phyloP scores from a whole-genome alignment of 2,329 filamentous ascomycete species.

The Colletotrichum lini region DNA sequence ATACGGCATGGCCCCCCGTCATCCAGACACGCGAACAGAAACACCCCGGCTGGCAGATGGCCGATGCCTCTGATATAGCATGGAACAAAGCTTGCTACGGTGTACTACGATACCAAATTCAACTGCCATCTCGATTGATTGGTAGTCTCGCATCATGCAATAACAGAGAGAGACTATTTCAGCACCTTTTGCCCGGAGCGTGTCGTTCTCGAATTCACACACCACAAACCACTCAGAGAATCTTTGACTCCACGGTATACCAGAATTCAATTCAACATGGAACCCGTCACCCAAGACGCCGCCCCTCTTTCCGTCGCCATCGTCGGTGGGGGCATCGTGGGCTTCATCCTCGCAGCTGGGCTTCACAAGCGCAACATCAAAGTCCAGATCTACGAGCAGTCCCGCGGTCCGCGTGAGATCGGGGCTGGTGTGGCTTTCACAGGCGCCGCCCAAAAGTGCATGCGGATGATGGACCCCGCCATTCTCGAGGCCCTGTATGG shows the following conservation, averaged over 20 bases:
- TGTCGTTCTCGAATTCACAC: not conserved
- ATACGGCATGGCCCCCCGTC: too few relatives aligned
- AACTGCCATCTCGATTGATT: not conserved
- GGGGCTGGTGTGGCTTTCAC: conserved; percentile 71
- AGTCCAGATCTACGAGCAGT: conserved; percentile 70
- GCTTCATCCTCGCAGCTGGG: conserved; percentile 67
- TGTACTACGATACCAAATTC: not conserved
- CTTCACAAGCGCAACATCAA: conserved; percentile 53
- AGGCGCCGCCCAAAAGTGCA: conserved; percentile 68
- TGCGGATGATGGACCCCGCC: conserved; percentile 65
- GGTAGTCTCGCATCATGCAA: not conserved
- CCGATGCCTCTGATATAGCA: too few relatives aligned
- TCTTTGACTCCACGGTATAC: not conserved
- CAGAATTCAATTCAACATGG: not conserved
- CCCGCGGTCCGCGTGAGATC: conserved; percentile 68
- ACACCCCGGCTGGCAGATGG: too few relatives aligned
- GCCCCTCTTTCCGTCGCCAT: conserved; percentile 60
- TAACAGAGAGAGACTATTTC: not conserved
- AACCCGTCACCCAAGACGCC: not conserved
- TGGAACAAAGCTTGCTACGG: not conserved
- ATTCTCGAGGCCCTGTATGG: conserved; percentile 50
- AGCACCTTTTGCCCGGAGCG: not conserved
- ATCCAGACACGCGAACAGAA: too few relatives aligned
- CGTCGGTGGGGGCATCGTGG: conserved; percentile 72
- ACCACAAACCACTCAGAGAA: not conserved